These are phyloP conservation scores for Anthracocystis walkeri DNA, from an alignment of 1,284 basidiomycete genomes.

Conservation along the genomic window DNA sequence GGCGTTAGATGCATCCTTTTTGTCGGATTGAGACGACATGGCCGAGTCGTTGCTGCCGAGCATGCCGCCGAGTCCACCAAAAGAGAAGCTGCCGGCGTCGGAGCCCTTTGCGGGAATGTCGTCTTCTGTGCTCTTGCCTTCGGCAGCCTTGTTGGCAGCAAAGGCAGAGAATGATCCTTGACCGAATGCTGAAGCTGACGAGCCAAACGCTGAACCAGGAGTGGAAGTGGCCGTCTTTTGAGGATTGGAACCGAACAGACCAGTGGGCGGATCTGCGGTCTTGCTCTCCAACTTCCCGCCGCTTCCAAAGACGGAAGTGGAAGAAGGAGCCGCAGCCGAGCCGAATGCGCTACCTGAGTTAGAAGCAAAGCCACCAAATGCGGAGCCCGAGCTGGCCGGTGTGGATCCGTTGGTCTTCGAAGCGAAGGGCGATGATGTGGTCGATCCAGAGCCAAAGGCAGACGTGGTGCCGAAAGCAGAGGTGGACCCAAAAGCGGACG, in stretches of 20 bases:
- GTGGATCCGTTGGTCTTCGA: constrained; percentile 14
- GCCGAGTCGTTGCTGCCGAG: constrained; percentile 32
- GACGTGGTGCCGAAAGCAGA: constrained; percentile 41
- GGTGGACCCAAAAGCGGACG: constrained; percentile 60
- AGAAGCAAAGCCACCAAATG: constrained; percentile 43
- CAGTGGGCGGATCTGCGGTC: constrained; percentile 4
- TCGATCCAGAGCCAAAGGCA: constrained; percentile 49
- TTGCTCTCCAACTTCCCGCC: constrained; percentile 39
- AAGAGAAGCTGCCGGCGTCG: constrained; percentile 44
- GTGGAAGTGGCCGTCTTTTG: constrained; percentile 3
- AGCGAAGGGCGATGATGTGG: constrained; percentile 28
- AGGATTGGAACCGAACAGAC: constrained; percentile 16
- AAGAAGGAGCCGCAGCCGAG: constrained; percentile 13
- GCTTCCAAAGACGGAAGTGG: constrained; percentile 38
- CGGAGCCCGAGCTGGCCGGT: constrained; percentile 33
- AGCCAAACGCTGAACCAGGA: constrained; percentile 26
- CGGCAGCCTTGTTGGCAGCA: constrained; percentile 41
- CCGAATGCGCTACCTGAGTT: constrained; percentile 34
- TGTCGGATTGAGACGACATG: constrained; percentile 7
- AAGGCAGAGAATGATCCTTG: constrained; percentile 36
- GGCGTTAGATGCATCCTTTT: neutral
- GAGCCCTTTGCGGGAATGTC: constrained; percentile 8
- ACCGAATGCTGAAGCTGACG: constrained; percentile 28
- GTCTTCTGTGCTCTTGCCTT: constrained; percentile 26
- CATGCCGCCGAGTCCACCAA: constrained; percentile 39